Evolutionary conservation across 2,329 filamentous ascomycete genomes (phyloP), one percentile per base, ranked within the genome.

Genomic region (Clathrospora elynae): DNA sequence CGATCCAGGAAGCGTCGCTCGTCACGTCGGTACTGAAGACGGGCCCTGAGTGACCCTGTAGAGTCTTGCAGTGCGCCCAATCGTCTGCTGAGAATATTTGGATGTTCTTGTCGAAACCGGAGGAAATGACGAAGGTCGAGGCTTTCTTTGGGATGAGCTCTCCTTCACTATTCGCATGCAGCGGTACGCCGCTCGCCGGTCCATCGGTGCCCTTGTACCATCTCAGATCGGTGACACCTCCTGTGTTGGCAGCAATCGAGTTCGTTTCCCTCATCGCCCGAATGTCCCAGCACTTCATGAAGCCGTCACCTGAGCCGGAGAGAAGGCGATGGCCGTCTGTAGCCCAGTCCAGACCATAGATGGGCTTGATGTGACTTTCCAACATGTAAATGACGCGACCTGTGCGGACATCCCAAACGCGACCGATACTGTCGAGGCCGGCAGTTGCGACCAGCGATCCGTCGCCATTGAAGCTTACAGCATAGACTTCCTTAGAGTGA

Each of bases 211-310:
- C 92, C 70, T 93, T 95, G 75, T 87, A 97, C 90, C 93, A 97
- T 51, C 90, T 80, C 51, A 99, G 74, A 68, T 99, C 93, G 1
- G 90, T 93, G 6, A 99, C 91, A 22, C 93, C 87, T 53, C 90
- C 92, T 35, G 83, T 86, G 69, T 99, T 93, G 5, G 93, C 92
- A 34, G 92, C 93, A 32, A 99, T 87, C 12, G 87, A 88, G 9
- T 89, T 92, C 0, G 83, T 86, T 51, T 85, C 85, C 58, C 87
- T 82, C 34, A 97, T 91, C 61, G 93, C 92, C 31, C 93, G 84
- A 37, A 99, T 79, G 66, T 99, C 93, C 93, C 93, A 99, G 72
- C 92, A 96, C 71, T 96, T 97, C 62, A 96, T 85, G 82, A 93
- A 97, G 12, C 92, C 92, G 65, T 99, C 93, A 2, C 86, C 90